A percentile compares a stretch with the other conserved stretches of the same genome.
Evolutionary conservation across 345 rosid species (phyloP).

Genomic region (Acer yangbiense): DNA sequence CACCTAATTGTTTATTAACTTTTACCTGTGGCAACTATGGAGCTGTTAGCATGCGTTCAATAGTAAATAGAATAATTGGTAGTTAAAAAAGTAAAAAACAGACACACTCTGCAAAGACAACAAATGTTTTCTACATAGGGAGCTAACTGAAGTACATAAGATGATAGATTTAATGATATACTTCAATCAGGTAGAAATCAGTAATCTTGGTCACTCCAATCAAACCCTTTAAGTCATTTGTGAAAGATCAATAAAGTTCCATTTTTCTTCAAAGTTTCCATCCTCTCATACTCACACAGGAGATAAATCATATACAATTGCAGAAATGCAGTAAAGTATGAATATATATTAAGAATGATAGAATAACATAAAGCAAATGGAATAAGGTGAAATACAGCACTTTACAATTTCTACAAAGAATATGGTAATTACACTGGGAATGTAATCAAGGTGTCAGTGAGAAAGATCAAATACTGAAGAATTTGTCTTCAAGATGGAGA

Average conservation of each 20-base stretch:
- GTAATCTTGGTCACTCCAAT: background rate
- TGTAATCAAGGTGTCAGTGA: background rate
- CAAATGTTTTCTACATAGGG: background rate
- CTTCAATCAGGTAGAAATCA: background rate
- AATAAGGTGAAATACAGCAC: background rate
- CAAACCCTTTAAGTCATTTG: background rate
- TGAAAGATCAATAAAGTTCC: background rate
- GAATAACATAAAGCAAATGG: background rate
- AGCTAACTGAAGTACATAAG: background rate
- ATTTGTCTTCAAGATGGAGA: background rate
- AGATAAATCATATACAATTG: background rate
- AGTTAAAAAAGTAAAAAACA: background rate
- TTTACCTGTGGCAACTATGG: background rate
- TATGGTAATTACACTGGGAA: background rate
- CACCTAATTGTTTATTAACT: background rate
- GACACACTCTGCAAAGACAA: background rate
- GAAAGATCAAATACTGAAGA: background rate
- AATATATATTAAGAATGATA: background rate
- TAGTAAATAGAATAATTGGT: background rate
- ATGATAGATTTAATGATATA: background rate
- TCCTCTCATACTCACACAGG: background rate
- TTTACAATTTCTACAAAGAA: background rate
- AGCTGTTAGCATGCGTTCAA: background rate
- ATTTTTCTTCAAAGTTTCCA: background rate
- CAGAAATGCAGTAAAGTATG: background rate